Percentiles rank a stretch among this genome's conserved stretches.
Conservation (phyloP, 2,329 filamentous ascomycete species). For the Gaeumannomyces sp. region DNA sequence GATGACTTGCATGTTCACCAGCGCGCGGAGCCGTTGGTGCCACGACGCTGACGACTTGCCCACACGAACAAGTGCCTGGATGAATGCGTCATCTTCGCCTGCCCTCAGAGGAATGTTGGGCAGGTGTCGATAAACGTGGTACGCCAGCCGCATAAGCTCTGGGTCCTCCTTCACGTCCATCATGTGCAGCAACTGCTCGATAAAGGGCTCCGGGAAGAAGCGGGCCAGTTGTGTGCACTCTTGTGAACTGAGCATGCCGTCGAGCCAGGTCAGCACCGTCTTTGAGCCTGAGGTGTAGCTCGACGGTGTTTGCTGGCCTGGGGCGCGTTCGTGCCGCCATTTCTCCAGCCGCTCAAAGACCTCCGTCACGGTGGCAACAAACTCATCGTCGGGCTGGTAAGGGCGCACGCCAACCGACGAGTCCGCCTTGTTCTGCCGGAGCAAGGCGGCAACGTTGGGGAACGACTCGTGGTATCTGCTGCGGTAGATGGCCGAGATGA, state of each 20-base stretch:
- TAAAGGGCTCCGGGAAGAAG: conserved; percentile 86
- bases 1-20: conserved; percentile 98
- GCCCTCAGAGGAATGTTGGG: conserved; percentile 79
- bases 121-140: conserved; percentile 93
- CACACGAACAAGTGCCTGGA: conserved; percentile 79
- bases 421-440: conserved; percentile 69
- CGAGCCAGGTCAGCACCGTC: conserved; percentile 91
- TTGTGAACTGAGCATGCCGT: conserved; percentile 81
- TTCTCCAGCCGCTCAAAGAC: conserved; percentile 75
- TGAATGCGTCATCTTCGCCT: conserved; percentile 79
- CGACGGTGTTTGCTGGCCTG: conserved; percentile 88
- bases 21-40: conserved; percentile 90
- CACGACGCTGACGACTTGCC: conserved; percentile 79
- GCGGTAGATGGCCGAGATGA: conserved; percentile 80
- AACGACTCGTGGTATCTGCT: conserved; percentile 94
- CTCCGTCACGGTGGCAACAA: conserved; percentile 62
- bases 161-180: conserved; percentile 99
- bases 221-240: conserved; percentile 86
- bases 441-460: conserved; percentile 65
- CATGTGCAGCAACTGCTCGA: conserved; percentile 94
- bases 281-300: conserved; percentile 95
- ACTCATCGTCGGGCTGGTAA: conserved; percentile 72
- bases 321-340: conserved; percentile 78
- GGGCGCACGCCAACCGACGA: conserved; percentile 82
- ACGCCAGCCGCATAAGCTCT: conserved; percentile 87